Base-by-base conservation (phyloP, 1,139 yeast species). In the Lodderomyces metapsilosis region DNA sequence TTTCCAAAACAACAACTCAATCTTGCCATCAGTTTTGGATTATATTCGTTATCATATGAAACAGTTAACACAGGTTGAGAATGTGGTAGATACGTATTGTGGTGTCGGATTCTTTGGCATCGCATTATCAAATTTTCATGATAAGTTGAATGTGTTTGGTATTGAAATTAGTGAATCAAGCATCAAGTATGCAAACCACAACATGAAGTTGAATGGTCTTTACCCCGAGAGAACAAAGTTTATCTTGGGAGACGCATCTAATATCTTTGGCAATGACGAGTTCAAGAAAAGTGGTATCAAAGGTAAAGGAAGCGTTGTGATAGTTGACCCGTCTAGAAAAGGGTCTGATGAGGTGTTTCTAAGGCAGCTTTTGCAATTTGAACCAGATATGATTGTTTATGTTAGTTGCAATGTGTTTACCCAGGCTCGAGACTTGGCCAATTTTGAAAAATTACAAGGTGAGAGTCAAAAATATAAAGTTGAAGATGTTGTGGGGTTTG, bases 91-190 rank as follows among this genome's bases (percentile, higher is more conserved):
- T 47, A 59, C 76, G 0, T 72, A 71, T 46, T 72, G 78, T 53
- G 78, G 78, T 1, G 66, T 72, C 4, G 78, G 78, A 1, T 68
- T 71, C 47, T 68, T 72, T 50, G 75, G 76, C 1, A 66, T 72
- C 4, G 55, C 70, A 1, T 56, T 72, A 22, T 57, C 71, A 0
- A 54, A 57, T 11, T 49, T 71, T n/a, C 48, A 51, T 2, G 51
- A 55, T 10, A 46, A 45, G 18, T 71, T 68, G 0, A 69, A 67
- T 43, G 65, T 71, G 0, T 64, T 68, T 50, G 78, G 78, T 1
- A 66, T 72, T n/a, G 78, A 72, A 49, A 50, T 71, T 3, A 60
- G 71, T 3, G 50, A 54, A 21, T 46, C 47, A 3, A 58, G 73
- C 2, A 64, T 71, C 18, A 50, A 62, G 25, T 67, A 61, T 47